Percentiles rank a stretch among this genome's conserved stretches.
Evolutionary conservation across 2,329 filamentous ascomycete genomes (phyloP).

Genomic region (Fusarium incarnatum): DNA sequence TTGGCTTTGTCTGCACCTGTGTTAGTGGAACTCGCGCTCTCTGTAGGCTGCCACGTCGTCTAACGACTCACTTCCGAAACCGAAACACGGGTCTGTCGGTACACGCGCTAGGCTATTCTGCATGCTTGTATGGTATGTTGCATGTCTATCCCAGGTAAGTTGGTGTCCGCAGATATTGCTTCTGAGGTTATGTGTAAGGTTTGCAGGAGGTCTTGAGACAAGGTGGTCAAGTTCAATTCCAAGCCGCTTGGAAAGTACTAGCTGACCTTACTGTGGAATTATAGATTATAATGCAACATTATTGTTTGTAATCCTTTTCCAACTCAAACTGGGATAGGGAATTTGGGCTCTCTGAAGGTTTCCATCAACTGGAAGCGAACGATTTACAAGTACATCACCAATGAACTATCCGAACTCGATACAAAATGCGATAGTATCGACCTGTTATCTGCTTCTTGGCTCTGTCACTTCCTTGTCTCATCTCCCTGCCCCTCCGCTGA

Average conservation of each 20-base stretch:
- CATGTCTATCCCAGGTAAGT: constrained; percentile 1
- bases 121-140: neutral
- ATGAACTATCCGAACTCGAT: constrained; percentile 7
- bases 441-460: neutral
- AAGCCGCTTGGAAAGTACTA: neutral
- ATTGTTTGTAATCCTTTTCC: neutral
- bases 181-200: neutral
- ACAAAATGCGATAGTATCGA: constrained; percentile 19
- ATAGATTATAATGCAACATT: neutral
- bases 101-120: constrained; percentile 12
- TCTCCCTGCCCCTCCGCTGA: constrained; percentile 21
- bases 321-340: neutral
- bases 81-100: constrained; percentile 22
- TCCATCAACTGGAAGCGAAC: neutral
- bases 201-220: constrained; percentile 9
- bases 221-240: constrained; percentile 1
- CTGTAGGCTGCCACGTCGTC: constrained; percentile 40
- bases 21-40: constrained; percentile 30
- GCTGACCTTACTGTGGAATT: neutral
- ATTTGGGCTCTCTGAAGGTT: neutral
- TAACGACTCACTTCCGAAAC: constrained; percentile 31
- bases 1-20: constrained; percentile 10
- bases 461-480: constrained; percentile 27
- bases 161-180: neutral
- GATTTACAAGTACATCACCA: constrained; percentile 1